These are phyloP conservation scores for Iris pallida DNA, from an alignment of 116 monocot genomes.

Conservation along the genomic window DNA sequence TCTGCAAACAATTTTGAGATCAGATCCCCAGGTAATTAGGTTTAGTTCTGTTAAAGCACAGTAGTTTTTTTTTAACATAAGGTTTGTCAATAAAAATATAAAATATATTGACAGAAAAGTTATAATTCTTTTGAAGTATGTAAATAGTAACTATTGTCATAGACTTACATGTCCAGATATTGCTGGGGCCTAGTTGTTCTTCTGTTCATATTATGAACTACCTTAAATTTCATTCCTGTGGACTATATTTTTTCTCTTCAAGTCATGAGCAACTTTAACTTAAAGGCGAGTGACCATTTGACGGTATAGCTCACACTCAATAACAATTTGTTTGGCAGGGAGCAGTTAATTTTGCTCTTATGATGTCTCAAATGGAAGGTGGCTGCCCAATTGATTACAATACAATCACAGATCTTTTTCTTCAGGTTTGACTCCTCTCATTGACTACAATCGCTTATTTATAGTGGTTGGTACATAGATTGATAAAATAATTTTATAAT, in stretches of 20 bases:
- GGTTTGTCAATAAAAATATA: too few species aligned
- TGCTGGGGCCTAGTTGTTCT: too few species aligned
- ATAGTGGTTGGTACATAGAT: not conserved
- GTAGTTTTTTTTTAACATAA: too few species aligned
- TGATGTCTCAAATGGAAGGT: conserved; percentile 99
- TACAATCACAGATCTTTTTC: conserved; percentile 97
- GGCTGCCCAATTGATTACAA: conserved; percentile 99
- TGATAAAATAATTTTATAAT: not conserved
- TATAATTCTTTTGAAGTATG: too few species aligned
- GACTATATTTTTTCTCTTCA: too few species aligned
- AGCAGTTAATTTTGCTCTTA: conserved; percentile 98
- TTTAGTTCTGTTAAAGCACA: not conserved
- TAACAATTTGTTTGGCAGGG: conserved; percentile 47
- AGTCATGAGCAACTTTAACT: too few species aligned
- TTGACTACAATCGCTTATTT: not conserved
- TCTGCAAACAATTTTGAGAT: conserved; percentile 81
- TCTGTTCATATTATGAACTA: too few species aligned
- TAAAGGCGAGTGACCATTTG: not conserved
- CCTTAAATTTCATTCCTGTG: too few species aligned
- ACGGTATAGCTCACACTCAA: not conserved
- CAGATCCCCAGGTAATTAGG: conserved; percentile 64
- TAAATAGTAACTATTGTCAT: too few species aligned
- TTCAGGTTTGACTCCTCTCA: conserved; percentile 54
- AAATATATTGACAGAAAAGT: too few species aligned
- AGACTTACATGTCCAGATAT: too few species aligned